Base-by-base conservation (phyloP, 345 rosid species). In the Hypericum androsaemum region DNA sequence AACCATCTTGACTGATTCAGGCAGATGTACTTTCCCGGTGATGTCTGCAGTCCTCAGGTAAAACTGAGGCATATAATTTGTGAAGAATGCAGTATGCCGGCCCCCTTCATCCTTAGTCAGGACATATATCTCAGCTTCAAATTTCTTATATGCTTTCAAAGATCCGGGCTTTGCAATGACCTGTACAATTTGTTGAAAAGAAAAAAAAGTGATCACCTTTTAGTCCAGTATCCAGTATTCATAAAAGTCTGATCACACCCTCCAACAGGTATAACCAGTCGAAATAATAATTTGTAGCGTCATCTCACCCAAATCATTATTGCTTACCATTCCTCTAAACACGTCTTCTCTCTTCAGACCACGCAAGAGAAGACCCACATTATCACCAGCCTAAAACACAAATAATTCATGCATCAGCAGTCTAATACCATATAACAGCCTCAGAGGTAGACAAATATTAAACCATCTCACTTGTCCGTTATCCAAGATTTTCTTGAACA, bases 101-200 rank as follows among this genome's bases (percentile, higher is more conserved):
- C 99, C 97, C 58, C 99, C 99, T 77, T 94, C 99, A 10, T 82
- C 97, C 65, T 94, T 88, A 32, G 95, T 77, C 45, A 94, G 92
- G 65, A 86, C 97, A 10, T 94, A 94, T 54, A 94, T 94, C 71
- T 94, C 99, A 22, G 95, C 99, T 75, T 88, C 94, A 59, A 88
- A 94, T 56, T 51, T 88, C 80, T 72, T 80, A 77, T 73, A 86
- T 8, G 95, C 86, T 78, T 94, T 94, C 52, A 84, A 64, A 28
- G 79, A 58, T 64, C 89, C 95, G 57, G 97, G 97, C 78, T 88
- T 94, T 48, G 97, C 95, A 72, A 94, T 94, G 39, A 94, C 99
- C 99, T 94, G 64, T 6, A 37, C 42, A 65, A 50, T 35, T 14
- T 56, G 54, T 54, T 15, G 39, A 50, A 63, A 7, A 43, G 28